Evolutionary conservation across 176 grass and related monocot species (phyloP).

Genomic region (Cymbopogon citratus): DNA sequence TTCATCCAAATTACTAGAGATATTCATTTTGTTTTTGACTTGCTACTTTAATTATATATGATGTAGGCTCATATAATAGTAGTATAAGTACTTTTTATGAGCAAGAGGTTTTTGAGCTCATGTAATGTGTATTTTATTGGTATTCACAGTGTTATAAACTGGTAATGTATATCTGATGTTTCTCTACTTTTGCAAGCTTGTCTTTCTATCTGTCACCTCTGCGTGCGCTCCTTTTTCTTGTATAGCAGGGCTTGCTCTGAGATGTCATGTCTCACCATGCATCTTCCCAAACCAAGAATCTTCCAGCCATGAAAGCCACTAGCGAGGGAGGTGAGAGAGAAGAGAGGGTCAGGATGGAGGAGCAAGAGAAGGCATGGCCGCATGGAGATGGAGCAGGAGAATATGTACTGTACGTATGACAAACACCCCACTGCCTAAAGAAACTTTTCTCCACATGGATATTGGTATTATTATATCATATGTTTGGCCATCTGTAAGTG

Average conservation of each 20-base stretch:
- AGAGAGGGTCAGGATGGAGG: neutral
- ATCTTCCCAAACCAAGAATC: slow-evolving; percentile 48
- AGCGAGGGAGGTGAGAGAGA: neutral
- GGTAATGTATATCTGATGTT: neutral
- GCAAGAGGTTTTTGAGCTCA: neutral
- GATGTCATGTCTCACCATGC: slow-evolving; percentile 57
- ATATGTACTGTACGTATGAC: slow-evolving; percentile 64
- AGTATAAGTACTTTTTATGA: neutral
- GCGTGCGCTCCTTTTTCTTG: slow-evolving; percentile 34
- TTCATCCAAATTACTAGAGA: neutral
- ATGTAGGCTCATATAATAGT: neutral
- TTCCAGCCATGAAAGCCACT: slow-evolving; percentile 71
- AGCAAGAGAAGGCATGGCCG: slow-evolving; percentile 31
- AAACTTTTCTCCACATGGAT: slow-evolving; percentile 28
- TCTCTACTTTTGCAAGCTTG: slow-evolving; percentile 27
- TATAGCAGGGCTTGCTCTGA: slow-evolving; percentile 46
- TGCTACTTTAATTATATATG: neutral
- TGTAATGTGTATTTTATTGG: slow-evolving; percentile 26
- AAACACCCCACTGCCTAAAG: slow-evolving; percentile 38
- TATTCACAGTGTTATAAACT: neutral
- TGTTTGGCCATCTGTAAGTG: slow-evolving; percentile 36
- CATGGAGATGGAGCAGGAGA: slow-evolving; percentile 29
- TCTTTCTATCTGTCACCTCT: slow-evolving; percentile 48
- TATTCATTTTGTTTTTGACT: neutral
- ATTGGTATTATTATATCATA: slow-evolving; percentile 46